phyloP scores from a whole-genome alignment of 2,329 filamentous ascomycete genomes.

The Ascochyta lentis region DNA sequence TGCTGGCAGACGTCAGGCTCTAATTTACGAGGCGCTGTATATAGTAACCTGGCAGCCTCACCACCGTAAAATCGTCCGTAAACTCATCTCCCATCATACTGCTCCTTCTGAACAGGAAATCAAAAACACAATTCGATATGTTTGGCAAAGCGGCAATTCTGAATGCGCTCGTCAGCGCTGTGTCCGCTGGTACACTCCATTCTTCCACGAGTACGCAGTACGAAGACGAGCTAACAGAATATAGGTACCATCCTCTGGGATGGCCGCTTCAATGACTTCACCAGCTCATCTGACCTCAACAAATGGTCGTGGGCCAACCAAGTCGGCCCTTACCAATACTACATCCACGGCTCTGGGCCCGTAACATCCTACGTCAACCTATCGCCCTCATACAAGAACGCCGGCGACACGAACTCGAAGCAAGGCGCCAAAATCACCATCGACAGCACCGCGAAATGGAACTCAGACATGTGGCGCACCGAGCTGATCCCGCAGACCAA shows the following conservation, averaged over 20 bases:
- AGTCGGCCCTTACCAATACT: slow-evolving; percentile 75
- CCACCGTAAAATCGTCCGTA: background rate
- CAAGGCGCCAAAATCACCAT: slow-evolving; percentile 75
- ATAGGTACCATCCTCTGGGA: slow-evolving; percentile 66
- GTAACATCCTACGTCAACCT: slow-evolving; percentile 69
- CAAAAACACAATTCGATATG: slow-evolving; percentile 26
- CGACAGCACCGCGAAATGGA: slow-evolving; percentile 70
- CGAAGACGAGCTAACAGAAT: background rate
- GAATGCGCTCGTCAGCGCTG: slow-evolving; percentile 41
- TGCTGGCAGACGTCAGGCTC: slow-evolving; percentile 7
- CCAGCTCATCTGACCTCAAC: slow-evolving; percentile 61
- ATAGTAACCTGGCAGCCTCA: slow-evolving; percentile 18
- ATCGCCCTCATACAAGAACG: slow-evolving; percentile 67
- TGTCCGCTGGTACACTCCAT: slow-evolving; percentile 37
- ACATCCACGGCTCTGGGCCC: slow-evolving; percentile 70
- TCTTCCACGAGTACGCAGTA: background rate
- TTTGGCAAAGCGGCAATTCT: slow-evolving; percentile 39
- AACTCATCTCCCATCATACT: background rate
- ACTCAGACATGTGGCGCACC: slow-evolving; percentile 76
- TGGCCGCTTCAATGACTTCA: slow-evolving; percentile 68
- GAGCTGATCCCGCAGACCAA: slow-evolving; percentile 76
- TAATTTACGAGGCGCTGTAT: slow-evolving; percentile 22
- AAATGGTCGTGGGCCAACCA: slow-evolving; percentile 73
- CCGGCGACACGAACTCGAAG: slow-evolving; percentile 64
- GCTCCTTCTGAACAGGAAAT: background rate